These are phyloP conservation scores for Perkinsus marinus DNA, from an alignment of 169 alveolate genomes.

Conservation along the genomic window DNA sequence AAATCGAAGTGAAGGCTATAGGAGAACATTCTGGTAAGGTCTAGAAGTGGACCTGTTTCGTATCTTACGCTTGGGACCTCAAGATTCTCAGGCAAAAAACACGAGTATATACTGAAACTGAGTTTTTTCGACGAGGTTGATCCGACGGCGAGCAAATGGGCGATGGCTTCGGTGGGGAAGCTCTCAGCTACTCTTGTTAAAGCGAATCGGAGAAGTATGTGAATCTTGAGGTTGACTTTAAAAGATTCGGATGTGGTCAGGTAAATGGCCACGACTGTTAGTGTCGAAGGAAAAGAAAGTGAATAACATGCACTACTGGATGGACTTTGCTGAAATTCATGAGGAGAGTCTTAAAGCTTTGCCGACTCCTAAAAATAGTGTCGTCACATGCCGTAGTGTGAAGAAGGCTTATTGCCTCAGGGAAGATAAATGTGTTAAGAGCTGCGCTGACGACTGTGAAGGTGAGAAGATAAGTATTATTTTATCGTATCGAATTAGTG, in stretches of 20 bases:
- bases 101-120: conserved; percentile 17
- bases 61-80: not conserved
- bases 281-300: not conserved
- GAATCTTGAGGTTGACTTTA: not conserved
- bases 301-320: not conserved
- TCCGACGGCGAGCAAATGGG: conserved; percentile 20
- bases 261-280: not conserved
- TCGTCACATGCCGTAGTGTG: not conserved
- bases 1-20: conserved; percentile 13
- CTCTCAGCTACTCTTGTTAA: conserved; percentile 27
- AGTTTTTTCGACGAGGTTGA: conserved; percentile 20
- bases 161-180: conserved; percentile 39
- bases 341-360: not conserved
- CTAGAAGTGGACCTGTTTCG: no score
- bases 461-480: no score
- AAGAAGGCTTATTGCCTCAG: not conserved
- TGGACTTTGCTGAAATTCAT: not conserved
- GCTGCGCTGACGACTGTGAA: not conserved
- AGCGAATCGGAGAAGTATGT: not conserved
- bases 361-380: not conserved
- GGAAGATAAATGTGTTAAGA: not conserved
- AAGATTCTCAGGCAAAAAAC: conserved; percentile 15
- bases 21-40: conserved; percentile 17
- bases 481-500: no score
- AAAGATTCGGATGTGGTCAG: not conserved